phyloP scores from a whole-genome alignment of 805 yeast species.

The Yarrowia divulgata region DNA sequence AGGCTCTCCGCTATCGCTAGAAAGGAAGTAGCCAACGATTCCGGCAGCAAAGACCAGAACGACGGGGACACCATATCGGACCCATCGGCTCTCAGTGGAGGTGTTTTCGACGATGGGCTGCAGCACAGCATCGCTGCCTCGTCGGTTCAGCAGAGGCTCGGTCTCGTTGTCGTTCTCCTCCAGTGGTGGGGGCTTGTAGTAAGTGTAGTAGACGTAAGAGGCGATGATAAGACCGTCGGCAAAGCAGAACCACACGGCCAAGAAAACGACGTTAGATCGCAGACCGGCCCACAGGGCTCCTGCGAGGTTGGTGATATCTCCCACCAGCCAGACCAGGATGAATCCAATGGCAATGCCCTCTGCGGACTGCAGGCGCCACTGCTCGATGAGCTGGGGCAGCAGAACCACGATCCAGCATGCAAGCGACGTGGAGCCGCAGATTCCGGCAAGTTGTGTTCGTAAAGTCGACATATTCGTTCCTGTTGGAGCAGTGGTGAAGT shows the following conservation, averaged over 20 bases:
- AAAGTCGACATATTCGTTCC: conserved; percentile 8
- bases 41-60: conserved; percentile 70
- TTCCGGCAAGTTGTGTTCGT: conserved; percentile 56
- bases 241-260: conserved; percentile 79
- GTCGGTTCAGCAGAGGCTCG: conserved; percentile 45
- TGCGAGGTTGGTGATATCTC: conserved; percentile 70
- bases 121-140: conserved; percentile 48
- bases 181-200: conserved; percentile 27
- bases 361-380: conserved; percentile 74
- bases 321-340: conserved; percentile 71
- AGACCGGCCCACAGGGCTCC: conserved; percentile 77
- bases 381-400: conserved; percentile 80
- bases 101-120: conserved; percentile 56
- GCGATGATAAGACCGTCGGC: conserved; percentile 68
- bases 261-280: conserved; percentile 70
- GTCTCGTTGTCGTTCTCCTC: conserved; percentile 40
- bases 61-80: conserved; percentile 64
- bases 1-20: conserved; percentile 50
- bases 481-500: conserved; percentile 12
- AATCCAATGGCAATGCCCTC: conserved; percentile 79
- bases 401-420: conserved; percentile 83
- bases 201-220: conserved; percentile 64
- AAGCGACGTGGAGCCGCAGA: conserved; percentile 71
- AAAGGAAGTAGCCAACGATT: conserved; percentile 62
- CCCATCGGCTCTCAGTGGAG: conserved; percentile 54